These are phyloP conservation scores for Lactarius indigo DNA, from an alignment of 768 basidiomycete species.

Conservation along the genomic window DNA sequence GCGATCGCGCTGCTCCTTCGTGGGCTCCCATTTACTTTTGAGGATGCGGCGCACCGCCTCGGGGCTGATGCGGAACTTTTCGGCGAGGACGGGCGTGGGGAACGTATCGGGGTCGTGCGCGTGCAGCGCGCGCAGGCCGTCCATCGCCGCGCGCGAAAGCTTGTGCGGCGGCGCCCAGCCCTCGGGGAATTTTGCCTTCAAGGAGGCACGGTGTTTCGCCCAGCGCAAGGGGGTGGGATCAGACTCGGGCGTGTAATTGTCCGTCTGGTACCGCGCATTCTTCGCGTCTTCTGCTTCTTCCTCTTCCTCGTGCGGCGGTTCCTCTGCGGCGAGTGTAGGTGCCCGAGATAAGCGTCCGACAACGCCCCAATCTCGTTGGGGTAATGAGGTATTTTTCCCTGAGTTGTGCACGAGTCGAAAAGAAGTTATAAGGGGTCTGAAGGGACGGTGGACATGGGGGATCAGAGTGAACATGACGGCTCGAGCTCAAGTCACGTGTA, in stretches of 20 bases:
- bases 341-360: conserved; percentile 16
- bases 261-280: conserved; percentile 16
- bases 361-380: conserved; percentile 21
- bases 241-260: conserved; percentile 15
- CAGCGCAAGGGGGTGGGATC: conserved; percentile 30
- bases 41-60: conserved; percentile 53
- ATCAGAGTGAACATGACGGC: conserved; percentile 11
- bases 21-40: conserved; percentile 42
- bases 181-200: conserved; percentile 36
- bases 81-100: conserved; percentile 40
- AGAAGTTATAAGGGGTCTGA: neutral
- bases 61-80: conserved; percentile 46
- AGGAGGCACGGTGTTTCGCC: conserved; percentile 32
- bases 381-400: neutral
- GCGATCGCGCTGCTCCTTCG: conserved; percentile 32
- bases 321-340: conserved; percentile 8
- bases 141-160: conserved; percentile 52
- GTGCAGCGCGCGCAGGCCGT: conserved; percentile 44
- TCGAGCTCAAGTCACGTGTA: neutral
- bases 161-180: conserved; percentile 53
- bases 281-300: conserved; percentile 15
- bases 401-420: conserved; percentile 1
- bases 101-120: conserved; percentile 40
- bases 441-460: neutral
- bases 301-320: neutral